These are phyloP conservation scores for Allantophomopsis cytisporea DNA, from an alignment of 2,329 filamentous ascomycete species.

Conservation along the genomic window DNA sequence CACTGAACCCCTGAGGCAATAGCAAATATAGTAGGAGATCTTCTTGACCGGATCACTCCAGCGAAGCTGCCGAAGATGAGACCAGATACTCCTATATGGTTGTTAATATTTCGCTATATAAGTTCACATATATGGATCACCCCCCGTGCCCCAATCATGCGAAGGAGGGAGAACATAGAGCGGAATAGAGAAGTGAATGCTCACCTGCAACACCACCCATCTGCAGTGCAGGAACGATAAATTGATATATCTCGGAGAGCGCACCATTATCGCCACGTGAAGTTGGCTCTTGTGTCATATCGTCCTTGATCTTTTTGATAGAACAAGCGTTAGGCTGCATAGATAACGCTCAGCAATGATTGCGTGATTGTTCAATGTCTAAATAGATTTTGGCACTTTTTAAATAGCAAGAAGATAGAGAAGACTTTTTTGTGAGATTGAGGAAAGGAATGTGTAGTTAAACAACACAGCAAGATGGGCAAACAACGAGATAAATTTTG, in stretches of 20 bases:
- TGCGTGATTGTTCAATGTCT: no score
- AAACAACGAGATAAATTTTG: no score
- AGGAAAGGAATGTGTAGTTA: no score
- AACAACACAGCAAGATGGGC: no score
- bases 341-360: no score
- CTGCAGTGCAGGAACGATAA: conserved; percentile 38
- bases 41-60: conserved; percentile 56
- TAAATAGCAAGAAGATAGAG: no score
- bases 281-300: conserved; percentile 7
- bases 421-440: no score
- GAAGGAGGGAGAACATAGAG: neutral
- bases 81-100: conserved; percentile 38
- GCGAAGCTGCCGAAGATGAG: conserved; percentile 51
- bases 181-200: neutral
- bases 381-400: no score
- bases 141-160: no score
- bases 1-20: conserved; percentile 65
- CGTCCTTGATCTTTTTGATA: conserved; percentile 11
- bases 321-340: conserved; percentile 14
- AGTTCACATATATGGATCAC: no score
- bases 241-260: conserved; percentile 27
- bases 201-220: conserved; percentile 30
- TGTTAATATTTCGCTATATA: no score
- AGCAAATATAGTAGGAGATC: conserved; percentile 59
- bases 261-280: conserved; percentile 10